phyloP scores from a whole-genome alignment of 176 grass and related monocot species.

The Bonia amplexicaulis region DNA sequence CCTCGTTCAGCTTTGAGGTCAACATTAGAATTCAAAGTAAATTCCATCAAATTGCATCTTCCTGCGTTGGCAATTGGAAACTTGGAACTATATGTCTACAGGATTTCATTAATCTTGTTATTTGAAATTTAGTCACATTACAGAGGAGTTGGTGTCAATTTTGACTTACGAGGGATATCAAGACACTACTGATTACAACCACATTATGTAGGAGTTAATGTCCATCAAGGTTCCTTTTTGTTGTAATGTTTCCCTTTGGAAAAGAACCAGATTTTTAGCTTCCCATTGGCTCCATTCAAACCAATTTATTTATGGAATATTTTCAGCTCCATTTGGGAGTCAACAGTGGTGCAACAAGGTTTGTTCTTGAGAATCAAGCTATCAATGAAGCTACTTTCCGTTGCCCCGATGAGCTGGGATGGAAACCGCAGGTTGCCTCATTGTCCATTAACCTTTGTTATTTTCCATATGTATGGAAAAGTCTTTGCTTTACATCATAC shows the following conservation, averaged over 20 bases:
- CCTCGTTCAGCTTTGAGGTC: neutral
- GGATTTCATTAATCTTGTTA: neutral
- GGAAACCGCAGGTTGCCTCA: constrained; percentile 73
- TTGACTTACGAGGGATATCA: neutral
- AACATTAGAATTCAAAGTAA: neutral
- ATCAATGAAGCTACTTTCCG: constrained; percentile 78
- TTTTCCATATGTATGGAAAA: neutral
- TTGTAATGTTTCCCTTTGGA: neutral
- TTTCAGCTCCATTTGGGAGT: constrained; percentile 81
- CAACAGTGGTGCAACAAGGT: constrained; percentile 69
- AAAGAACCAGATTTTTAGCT: neutral
- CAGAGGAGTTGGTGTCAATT: neutral
- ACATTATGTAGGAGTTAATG: neutral
- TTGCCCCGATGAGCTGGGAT: constrained; percentile 82
- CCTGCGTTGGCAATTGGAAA: neutral
- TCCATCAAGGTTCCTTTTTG: neutral
- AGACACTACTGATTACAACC: neutral
- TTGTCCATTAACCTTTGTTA: constrained; percentile 4
- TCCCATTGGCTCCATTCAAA: neutral
- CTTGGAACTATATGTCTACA: neutral
- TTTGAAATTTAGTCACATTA: neutral
- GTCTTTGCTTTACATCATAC: neutral
- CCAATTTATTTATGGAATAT: neutral
- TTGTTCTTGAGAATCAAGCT: constrained; percentile 73
- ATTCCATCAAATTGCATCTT: neutral